These are phyloP conservation scores for Chytriomyces confervae DNA, from an alignment of 192 early-diverging fungal genomes.

Conservation along the genomic window DNA sequence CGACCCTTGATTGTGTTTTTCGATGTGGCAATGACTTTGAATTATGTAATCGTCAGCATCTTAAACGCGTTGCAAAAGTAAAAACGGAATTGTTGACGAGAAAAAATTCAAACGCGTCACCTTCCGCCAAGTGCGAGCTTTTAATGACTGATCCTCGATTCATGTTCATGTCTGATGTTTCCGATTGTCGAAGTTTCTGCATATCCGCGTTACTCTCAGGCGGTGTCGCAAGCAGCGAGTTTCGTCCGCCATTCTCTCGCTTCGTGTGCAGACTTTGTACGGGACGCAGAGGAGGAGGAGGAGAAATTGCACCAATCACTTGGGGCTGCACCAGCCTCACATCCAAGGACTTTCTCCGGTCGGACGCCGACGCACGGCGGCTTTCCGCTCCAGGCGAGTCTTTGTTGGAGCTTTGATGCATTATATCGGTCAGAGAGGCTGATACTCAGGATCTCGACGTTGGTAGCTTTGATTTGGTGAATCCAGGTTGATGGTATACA, in stretches of 20 bases:
- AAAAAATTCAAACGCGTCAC: background rate
- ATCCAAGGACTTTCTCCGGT: constrained; percentile 22
- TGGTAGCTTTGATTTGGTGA: no score
- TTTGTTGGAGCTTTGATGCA: background rate
- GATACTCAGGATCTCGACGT: no score
- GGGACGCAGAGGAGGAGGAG: background rate
- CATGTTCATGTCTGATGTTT: constrained; percentile 17
- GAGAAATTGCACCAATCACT: constrained; percentile 1
- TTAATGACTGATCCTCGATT: constrained; percentile 5
- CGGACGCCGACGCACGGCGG: background rate
- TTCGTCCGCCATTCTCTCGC: constrained; percentile 15
- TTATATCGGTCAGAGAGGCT: background rate
- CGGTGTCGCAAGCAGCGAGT: constrained; percentile 27
- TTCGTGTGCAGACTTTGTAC: constrained; percentile 20
- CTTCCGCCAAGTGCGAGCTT: constrained; percentile 5
- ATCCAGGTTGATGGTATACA: no score
- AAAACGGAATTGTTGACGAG: background rate
- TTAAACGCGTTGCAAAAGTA: background rate
- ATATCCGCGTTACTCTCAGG: constrained; percentile 26
- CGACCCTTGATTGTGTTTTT: constrained; percentile 20
- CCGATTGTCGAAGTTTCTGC: constrained; percentile 13
- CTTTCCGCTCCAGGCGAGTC: background rate
- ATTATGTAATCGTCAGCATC: background rate
- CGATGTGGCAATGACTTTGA: background rate
- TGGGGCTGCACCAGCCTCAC: constrained; percentile 21